Base-by-base conservation (phyloP, 116 monocot genomes). In the Dioscorea cayenensis region DNA sequence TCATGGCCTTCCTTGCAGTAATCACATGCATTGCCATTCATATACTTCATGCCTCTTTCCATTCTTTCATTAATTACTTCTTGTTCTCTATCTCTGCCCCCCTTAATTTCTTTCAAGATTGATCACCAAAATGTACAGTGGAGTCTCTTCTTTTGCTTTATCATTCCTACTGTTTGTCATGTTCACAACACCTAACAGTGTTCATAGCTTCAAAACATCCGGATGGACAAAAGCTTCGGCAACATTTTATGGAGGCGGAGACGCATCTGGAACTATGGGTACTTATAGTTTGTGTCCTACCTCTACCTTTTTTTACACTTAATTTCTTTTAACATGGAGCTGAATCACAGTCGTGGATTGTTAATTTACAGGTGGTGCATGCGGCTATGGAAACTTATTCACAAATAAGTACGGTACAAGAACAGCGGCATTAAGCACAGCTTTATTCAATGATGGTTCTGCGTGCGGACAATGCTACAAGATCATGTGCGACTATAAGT, bases 181-280 rank as follows among this genome's bases (percentile, higher is more conserved):
- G 25, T 23, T 20, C 9, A 22, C 21, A 18, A 22, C 10, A 3
- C 23, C 2, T 22, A 8, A 20, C 23, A 16, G 18, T 55, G 55
- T 62, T 62, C 62, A 62, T 21, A 23, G 62, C 25, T 61, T 59
- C 51, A 7, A 36, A 17, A 18, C 71, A 16, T 80, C 76, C 12
- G 69, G 66, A 5, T 60, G 66, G 80, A 76, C 27, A 0, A 60
- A 12, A 23, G 80, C 66, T 6, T 18, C 48, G 7, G 80, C 80
- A 0, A 80, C 80, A 12, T 80, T 72, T 51, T 80, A 80, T 7
- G 80, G 80, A 14, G 76, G 80, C 13, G 66, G 61, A 28, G 80
- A 80, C 36, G 80, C 80, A 64, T 71, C 80, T 2, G 80, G 80
- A 51, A 80, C 80, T 17, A 80, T 80, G 80, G 80, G 80, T 72